phyloP scores from a whole-genome alignment of 345 rosid species.

The Cochlearia excelsa region DNA sequence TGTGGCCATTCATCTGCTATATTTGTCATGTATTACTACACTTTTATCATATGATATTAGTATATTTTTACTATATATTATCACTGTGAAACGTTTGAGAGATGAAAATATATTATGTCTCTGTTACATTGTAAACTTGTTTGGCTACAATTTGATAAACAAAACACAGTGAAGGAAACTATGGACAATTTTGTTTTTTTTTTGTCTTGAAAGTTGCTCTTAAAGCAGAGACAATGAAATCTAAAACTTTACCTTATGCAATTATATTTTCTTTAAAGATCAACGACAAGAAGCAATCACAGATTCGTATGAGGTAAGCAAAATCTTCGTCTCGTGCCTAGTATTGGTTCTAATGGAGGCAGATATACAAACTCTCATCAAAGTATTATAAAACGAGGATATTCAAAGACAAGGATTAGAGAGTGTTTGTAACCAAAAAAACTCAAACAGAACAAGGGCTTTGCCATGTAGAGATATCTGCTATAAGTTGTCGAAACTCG shows the following conservation, averaged over 20 bases:
- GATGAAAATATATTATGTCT: no score
- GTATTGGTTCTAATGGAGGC: no score
- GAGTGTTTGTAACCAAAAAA: conserved; percentile 10
- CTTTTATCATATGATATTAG: no score
- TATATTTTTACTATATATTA: no score
- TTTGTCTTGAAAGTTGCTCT: conserved; percentile 53
- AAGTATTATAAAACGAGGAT: not conserved
- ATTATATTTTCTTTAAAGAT: conserved; percentile 75
- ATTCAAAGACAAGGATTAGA: not conserved
- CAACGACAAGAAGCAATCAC: conserved; percentile 76
- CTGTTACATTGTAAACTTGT: no score
- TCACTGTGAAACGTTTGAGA: no score
- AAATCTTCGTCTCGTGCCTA: not conserved
- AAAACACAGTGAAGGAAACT: no score
- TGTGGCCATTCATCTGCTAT: no score
- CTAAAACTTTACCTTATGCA: conserved; percentile 52
- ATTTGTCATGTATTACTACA: no score
- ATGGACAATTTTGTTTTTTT: no score
- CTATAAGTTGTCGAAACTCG: conserved; percentile 67
- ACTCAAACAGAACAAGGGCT: conserved; percentile 68
- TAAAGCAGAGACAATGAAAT: conserved; percentile 70
- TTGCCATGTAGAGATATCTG: conserved; percentile 87
- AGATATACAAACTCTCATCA: no score
- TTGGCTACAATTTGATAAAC: no score
- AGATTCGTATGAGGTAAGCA: conserved; percentile 79